These are phyloP conservation scores for Graphium sp. DNA, from an alignment of 2,329 filamentous ascomycete genomes.

Conservation along the genomic window DNA sequence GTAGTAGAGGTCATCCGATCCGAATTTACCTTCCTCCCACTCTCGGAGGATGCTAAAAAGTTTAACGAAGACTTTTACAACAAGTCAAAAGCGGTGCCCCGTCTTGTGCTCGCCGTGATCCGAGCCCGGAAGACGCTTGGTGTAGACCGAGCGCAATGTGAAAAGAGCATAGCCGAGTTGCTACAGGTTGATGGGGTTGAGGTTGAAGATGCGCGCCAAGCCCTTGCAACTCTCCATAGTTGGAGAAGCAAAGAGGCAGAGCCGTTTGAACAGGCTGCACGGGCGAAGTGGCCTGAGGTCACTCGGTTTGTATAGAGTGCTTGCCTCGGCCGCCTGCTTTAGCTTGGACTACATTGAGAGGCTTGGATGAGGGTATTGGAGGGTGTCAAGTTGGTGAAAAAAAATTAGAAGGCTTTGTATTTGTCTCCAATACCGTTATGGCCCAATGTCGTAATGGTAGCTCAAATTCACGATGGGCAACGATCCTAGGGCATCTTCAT, in stretches of 20 bases:
- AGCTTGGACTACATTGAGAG: too few relatives aligned
- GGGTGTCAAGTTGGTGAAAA: too few relatives aligned
- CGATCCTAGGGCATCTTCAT: too few relatives aligned
- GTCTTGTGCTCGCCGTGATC: conserved; percentile 47
- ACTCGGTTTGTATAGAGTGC: conserved; percentile 21
- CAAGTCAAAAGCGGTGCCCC: conserved; percentile 42
- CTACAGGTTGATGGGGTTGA: conserved; percentile 32
- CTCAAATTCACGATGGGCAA: too few relatives aligned
- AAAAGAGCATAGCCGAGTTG: conserved; percentile 44
- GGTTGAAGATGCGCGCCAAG: conserved; percentile 36
- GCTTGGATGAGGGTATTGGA: too few relatives aligned
- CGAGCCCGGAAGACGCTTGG: conserved; percentile 41
- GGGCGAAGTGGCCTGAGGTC: conserved; percentile 31
- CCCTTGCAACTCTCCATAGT: conserved; percentile 21
- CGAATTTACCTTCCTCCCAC: conserved; percentile 29
- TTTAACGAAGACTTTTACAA: conserved; percentile 51
- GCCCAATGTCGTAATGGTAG: too few relatives aligned
- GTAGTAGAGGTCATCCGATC: conserved; percentile 52
- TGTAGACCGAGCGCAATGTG: conserved; percentile 31
- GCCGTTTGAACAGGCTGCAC: conserved; percentile 28
- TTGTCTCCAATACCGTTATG: too few relatives aligned
- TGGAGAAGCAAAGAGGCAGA: conserved; percentile 33
- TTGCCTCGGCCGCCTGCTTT: too few relatives aligned
- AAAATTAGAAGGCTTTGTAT: too few relatives aligned
- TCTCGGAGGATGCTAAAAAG: conserved; percentile 38